These are phyloP conservation scores for Lumnitzera littorea DNA, from an alignment of 345 rosid genomes.

Conservation along the genomic window DNA sequence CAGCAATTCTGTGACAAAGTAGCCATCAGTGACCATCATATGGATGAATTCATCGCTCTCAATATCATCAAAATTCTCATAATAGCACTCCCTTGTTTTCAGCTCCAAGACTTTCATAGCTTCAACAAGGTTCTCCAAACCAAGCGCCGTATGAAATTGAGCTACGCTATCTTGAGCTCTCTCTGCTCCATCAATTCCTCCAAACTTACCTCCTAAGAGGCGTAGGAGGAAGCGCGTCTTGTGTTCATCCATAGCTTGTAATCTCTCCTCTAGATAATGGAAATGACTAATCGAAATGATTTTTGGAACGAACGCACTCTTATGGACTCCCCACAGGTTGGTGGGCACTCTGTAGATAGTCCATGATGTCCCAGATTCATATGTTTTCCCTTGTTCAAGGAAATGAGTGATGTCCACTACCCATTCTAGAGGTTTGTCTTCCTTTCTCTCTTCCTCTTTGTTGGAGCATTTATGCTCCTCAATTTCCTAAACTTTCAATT, in stretches of 20 bases:
- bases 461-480: too few species aligned
- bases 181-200: not conserved
- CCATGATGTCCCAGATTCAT: conserved; percentile 3
- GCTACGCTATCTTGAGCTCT: too few species aligned
- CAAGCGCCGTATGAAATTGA: not conserved
- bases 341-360: conserved; percentile 11
- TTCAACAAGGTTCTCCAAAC: conserved; percentile 6
- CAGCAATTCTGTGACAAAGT: conserved; percentile 10
- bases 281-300: conserved; percentile 7
- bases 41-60: conserved; percentile 2
- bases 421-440: not conserved
- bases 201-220: conserved; percentile 7
- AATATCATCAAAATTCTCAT: conserved; percentile 1
- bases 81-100: conserved; percentile 11
- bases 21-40: conserved; percentile 14
- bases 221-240: not conserved
- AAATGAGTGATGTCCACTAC: not conserved
- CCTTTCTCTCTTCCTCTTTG: not conserved
- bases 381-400: conserved; percentile 1
- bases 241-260: conserved; percentile 1
- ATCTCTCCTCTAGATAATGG: not conserved
- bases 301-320: conserved; percentile 3
- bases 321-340: conserved; percentile 2
- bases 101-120: conserved; percentile 8
- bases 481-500: too few species aligned